Conservation (phyloP, 2,329 filamentous ascomycete genomes). For the Ciborinia camelliae region DNA sequence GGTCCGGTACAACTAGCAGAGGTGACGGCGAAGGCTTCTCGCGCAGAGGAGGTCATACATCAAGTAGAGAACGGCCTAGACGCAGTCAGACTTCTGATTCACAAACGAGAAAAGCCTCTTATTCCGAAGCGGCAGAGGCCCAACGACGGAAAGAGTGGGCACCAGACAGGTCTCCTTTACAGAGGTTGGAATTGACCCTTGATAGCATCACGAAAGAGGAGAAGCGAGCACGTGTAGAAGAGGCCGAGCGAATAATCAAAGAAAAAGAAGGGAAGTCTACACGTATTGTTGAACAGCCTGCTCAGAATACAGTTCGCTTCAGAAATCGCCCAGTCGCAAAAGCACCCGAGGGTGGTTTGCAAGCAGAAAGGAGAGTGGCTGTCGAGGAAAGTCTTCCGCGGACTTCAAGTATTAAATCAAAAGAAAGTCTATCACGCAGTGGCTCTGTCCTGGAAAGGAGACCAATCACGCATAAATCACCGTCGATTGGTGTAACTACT, state of each 20-base stretch:
- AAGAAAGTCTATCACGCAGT: slow-evolving; percentile 38
- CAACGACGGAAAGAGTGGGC: slow-evolving; percentile 60
- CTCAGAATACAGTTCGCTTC: slow-evolving; percentile 36
- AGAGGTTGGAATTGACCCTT: slow-evolving; percentile 87
- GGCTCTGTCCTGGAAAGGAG: slow-evolving; percentile 34
- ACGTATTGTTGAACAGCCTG: slow-evolving; percentile 31
- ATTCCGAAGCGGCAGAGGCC: slow-evolving; percentile 32
- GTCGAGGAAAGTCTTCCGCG: slow-evolving; percentile 36
- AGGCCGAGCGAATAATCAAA: slow-evolving; percentile 64
- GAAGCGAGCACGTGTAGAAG: slow-evolving; percentile 78
- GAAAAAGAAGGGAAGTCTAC: slow-evolving; percentile 52
- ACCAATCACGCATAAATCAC: slow-evolving; percentile 23
- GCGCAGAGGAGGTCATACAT: slow-evolving; percentile 23
- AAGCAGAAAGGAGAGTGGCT: slow-evolving; percentile 28
- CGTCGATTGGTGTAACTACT: slow-evolving; percentile 14
- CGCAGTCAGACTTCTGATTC: slow-evolving; percentile 23
- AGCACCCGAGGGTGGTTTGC: slow-evolving; percentile 24
- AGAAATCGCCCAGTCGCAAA: slow-evolving; percentile 35
- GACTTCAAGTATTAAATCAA: slow-evolving; percentile 39
- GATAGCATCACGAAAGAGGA: slow-evolving; percentile 95
- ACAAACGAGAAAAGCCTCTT: slow-evolving; percentile 40
- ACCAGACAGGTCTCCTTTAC: slow-evolving; percentile 81
- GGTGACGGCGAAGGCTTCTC: slow-evolving; percentile 28
- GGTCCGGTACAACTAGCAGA: slow-evolving; percentile 16
- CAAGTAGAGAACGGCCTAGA: slow-evolving; percentile 24